Percentiles rank a stretch among this genome's conserved stretches.
phyloP scores from a whole-genome alignment of 2,329 filamentous ascomycete species.

The Fonsecaea pedrosoi region DNA sequence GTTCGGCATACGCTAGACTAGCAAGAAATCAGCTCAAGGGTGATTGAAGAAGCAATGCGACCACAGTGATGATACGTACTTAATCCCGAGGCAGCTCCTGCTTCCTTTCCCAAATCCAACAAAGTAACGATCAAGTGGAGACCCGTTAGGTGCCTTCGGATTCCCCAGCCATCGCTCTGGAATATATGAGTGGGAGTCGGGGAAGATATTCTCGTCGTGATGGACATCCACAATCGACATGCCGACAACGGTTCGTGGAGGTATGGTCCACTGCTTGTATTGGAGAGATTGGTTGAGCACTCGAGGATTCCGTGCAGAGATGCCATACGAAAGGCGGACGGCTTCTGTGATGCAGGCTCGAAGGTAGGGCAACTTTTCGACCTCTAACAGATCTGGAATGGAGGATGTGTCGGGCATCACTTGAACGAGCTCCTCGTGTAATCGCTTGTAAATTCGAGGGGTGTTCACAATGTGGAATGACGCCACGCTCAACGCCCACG shows the following conservation, averaged over 20 bases:
- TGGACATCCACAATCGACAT: conserved; percentile 48
- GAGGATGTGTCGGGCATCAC: conserved; percentile 25
- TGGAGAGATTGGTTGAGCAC: conserved; percentile 28
- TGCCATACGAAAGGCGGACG: conserved; percentile 51
- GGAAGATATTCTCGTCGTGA: conserved; percentile 45
- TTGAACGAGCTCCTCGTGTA: conserved; percentile 35
- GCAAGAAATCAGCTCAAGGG: neutral
- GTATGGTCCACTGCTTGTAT: conserved; percentile 42
- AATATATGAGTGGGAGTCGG: conserved; percentile 39
- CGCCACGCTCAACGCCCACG: conserved; percentile 40
- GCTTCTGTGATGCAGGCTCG: conserved; percentile 50
- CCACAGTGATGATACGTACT: conserved; percentile 35
- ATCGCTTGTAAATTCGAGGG: conserved; percentile 27
- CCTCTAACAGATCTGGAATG: conserved; percentile 41
- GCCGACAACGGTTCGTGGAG: conserved; percentile 44
- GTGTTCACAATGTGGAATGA: conserved; percentile 42
- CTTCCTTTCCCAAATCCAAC: conserved; percentile 51
- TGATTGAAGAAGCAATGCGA: neutral
- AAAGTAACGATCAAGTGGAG: conserved; percentile 44
- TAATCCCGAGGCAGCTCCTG: conserved; percentile 56
- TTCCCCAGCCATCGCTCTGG: conserved; percentile 44
- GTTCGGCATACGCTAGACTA: conserved; percentile 43
- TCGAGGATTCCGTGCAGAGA: conserved; percentile 45
- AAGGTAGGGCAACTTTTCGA: conserved; percentile 53
- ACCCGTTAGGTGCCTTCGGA: conserved; percentile 29